Evolutionary conservation across 1,139 yeast species (phyloP).

Genomic region (Kodamaea sp.): DNA sequence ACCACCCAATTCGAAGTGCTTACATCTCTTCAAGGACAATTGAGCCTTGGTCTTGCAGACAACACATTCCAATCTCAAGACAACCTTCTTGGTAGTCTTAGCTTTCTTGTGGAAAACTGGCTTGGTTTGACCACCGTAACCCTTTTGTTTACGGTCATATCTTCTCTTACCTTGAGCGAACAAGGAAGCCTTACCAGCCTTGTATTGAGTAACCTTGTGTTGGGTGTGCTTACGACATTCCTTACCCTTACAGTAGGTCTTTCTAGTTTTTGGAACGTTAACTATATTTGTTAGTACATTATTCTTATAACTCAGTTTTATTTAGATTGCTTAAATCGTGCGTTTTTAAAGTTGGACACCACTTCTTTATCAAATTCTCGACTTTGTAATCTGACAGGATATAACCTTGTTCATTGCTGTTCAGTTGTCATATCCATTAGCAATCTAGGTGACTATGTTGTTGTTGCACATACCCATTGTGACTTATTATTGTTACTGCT

Average conservation of each 20-base stretch:
- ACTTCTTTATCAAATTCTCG: neutral
- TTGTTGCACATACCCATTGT: conserved; percentile 32
- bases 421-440: neutral
- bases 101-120: conserved; percentile 99
- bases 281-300: conserved; percentile 51
- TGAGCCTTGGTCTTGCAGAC: conserved; percentile 98
- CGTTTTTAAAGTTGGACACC: neutral
- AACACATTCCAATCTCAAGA: conserved; percentile 98
- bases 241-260: conserved; percentile 99
- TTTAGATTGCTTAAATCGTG: neutral
- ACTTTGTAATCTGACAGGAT: neutral
- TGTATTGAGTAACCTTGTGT: conserved; percentile 99
- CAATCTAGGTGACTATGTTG: neutral
- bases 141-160: conserved; percentile 99
- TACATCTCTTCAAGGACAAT: conserved; percentile 98
- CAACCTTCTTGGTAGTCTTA: conserved; percentile 99
- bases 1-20: conserved; percentile 99
- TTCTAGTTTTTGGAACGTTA: conserved; percentile 99
- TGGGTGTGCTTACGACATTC: conserved; percentile 99
- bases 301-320: neutral
- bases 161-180: conserved; percentile 99
- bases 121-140: conserved; percentile 99
- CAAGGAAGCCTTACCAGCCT: conserved; percentile 99
- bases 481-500: conserved; percentile 23
- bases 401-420: neutral